Conservation (phyloP, 2,329 filamentous ascomycete genomes). For the Paracamarosporium sp. region DNA sequence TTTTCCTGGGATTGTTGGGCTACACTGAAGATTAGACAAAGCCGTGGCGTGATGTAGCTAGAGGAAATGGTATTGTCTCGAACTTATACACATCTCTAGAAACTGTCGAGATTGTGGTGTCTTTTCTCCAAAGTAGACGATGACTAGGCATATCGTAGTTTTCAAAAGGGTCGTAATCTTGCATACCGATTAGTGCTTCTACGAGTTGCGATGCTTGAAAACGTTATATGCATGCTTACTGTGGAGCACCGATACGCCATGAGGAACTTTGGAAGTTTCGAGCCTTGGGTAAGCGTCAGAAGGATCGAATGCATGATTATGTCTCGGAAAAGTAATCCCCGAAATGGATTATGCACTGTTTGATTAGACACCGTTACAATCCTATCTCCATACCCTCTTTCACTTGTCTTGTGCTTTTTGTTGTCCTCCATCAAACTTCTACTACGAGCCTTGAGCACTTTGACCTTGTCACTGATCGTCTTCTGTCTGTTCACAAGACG, state of each 20-base stretch:
- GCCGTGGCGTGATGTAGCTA: background rate
- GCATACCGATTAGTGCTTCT: background rate
- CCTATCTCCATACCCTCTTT: no score
- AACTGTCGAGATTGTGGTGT: no score
- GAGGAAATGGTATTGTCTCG: no score
- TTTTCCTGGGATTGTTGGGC: background rate
- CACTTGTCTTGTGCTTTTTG: no score
- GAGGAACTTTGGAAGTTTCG: background rate
- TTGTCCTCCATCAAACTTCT: background rate
- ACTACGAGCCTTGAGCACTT: background rate
- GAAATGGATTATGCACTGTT: no score
- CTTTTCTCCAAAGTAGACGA: no score
- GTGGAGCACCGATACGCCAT: background rate
- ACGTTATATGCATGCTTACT: background rate
- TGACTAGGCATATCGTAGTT: no score
- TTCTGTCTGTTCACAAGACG: background rate
- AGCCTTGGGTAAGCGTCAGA: background rate
- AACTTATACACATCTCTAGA: no score
- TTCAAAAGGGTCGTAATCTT: background rate
- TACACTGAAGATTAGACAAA: background rate
- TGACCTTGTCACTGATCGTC: background rate
- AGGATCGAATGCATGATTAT: no score
- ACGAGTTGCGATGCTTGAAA: background rate
- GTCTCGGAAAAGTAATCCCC: no score
- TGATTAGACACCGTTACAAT: no score